phyloP scores from a whole-genome alignment of 2,329 filamentous ascomycete species.

The Geosmithia putterillii region DNA sequence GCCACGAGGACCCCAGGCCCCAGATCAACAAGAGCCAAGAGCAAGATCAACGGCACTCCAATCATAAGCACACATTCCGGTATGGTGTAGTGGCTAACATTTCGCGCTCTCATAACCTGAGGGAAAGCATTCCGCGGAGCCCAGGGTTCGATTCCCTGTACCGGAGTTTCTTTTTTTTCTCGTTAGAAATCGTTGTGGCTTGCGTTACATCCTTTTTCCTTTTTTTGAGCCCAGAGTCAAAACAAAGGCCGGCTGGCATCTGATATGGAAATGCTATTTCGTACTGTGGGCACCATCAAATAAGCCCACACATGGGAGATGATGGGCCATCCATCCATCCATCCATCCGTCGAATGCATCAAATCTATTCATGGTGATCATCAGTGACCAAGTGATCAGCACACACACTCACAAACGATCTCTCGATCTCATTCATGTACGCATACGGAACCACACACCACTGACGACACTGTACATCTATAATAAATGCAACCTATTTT shows the following conservation, averaged over 20 bases:
- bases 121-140: conserved; percentile 6
- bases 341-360: too few species aligned
- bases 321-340: too few species aligned
- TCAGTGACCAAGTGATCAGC: too few species aligned
- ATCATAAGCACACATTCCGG: conserved; percentile 7
- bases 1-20: not conserved
- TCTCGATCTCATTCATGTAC: too few species aligned
- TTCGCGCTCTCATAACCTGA: conserved; percentile 15
- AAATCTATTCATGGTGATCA: too few species aligned
- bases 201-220: not conserved
- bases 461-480: too few species aligned
- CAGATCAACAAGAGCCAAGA: not conserved
- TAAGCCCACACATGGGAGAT: too few species aligned
- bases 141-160: conserved; percentile 9
- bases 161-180: conserved; percentile 3
- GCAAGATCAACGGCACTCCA: not conserved
- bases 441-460: too few species aligned
- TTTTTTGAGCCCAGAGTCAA: not conserved
- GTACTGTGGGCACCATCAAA: too few species aligned
- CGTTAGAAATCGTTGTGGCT: too few species aligned
- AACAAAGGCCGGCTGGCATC: too few species aligned
- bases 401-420: not conserved
- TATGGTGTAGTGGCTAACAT: conserved; percentile 21
- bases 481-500: not conserved
- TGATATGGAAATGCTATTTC: too few species aligned